Conservation (phyloP, 176 grass and related monocot species). For the Hordeum vulgare region MorexV3_pseudomolecules_assembly NC_058522.1:544867025-544867524, state of each 20-base stretch:
- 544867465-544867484: conserved; percentile 41
- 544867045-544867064: too few species aligned
- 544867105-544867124: neutral
- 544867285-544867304: neutral
- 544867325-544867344: neutral
- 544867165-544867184: neutral
- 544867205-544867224: neutral
- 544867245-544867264: neutral
- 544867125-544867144: neutral
- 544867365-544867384: neutral
- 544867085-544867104: neutral
- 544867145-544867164: neutral
- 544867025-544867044: too few species aligned
- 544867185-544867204: neutral
- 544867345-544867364: neutral
- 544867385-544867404: neutral
- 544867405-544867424: neutral
- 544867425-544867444: neutral
- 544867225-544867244: neutral
- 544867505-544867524: conserved; percentile 89
- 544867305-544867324: neutral
- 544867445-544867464: neutral
- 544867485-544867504: conserved; percentile 78
- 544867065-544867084: too few species aligned
- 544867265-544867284: neutral